Base-by-base conservation (phyloP, 768 basidiomycete genomes). In the Suillus alpinus region DNA sequence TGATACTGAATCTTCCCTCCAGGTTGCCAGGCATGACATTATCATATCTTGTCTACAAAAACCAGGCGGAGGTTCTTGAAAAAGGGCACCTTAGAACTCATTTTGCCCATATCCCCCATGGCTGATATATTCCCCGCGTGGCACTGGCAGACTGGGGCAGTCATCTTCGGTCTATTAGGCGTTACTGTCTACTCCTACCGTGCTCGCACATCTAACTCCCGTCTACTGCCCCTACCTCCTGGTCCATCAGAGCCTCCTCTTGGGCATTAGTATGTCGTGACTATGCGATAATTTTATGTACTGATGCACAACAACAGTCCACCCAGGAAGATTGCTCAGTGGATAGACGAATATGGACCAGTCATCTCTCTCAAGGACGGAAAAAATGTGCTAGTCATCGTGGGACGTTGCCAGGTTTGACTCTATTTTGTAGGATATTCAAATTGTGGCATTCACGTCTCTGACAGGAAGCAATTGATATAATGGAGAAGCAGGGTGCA, bases 401-500 rank as follows among this genome's bases (percentile, higher is more conserved):
- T 63, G 8, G 62, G 61, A 29, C 61, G 61, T 31, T 37, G 58
- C 47, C 26, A 62, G 13, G 61, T 62, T 13, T 10, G 60, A 20
- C 4, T 9, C 1, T 29, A 29, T 37, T 26, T 16, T 23, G 29
- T 69, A 6, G 67, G 66, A 2, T 61, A 70, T 50, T 68, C 70
- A n/a, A 29, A 73, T 20, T 65, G 62, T 6, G 7, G 59, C 6
- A 32, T 6, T 49, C 2, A 36, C 29, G 4, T 20, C 29, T 9
- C 4, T 52, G n/a, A 20, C 14, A 71, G 69, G 71, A 69, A 50
- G 84, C 85, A 0, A 75, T 82, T 0, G 83, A 86, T 12, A 79
- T 86, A 56, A 78, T 87, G 82, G 85, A 86, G 69, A 81, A 83
- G 62, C 82, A 86, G 61, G 85, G 85, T 0, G 81, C 80, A 0